Evolutionary conservation across 805 yeast genomes (phyloP).

Genomic region (Wickerhamiella qilinensis): DNA sequence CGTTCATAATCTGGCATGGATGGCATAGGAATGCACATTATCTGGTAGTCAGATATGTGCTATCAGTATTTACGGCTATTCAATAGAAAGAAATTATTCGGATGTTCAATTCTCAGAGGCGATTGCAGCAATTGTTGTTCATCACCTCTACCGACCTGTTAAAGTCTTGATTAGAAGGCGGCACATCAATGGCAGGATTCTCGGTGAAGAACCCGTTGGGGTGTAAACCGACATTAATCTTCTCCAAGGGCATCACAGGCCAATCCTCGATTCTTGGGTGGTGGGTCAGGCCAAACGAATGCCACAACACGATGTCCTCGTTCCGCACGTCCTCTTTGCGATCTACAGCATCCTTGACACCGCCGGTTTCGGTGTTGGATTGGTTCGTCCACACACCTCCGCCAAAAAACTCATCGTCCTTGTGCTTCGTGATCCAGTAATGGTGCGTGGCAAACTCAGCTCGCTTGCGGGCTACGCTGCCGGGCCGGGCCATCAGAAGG

Average conservation of each 20-base stretch:
- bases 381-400: slow-evolving; percentile 84
- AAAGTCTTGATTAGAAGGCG: slow-evolving; percentile 48
- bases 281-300: slow-evolving; percentile 67
- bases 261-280: slow-evolving; percentile 72
- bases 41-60: too few relatives aligned
- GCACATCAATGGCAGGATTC: slow-evolving; percentile 69
- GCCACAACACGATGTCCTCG: slow-evolving; percentile 65
- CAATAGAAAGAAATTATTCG: neutral
- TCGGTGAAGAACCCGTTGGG: slow-evolving; percentile 64
- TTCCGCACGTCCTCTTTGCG: slow-evolving; percentile 45
- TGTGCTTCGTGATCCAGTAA: slow-evolving; percentile 66
- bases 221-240: slow-evolving; percentile 44
- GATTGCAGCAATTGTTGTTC: slow-evolving; percentile 15
- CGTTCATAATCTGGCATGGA: too few relatives aligned
- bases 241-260: slow-evolving; percentile 81
- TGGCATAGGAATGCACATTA: too few relatives aligned
- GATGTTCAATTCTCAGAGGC: slow-evolving; percentile 5
- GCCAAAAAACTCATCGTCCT: slow-evolving; percentile 55
- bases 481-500: slow-evolving; percentile 50
- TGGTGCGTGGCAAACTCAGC: slow-evolving; percentile 64
- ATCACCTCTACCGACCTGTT: slow-evolving; percentile 38
- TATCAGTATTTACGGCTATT: too few relatives aligned
- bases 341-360: slow-evolving; percentile 15
- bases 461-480: slow-evolving; percentile 51
- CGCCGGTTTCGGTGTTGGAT: slow-evolving; percentile 45